A percentile compares a stretch with the other conserved stretches of the same genome.
Conservation (phyloP, 352 stramenopile genomes). For the Hyaloperonospora brassicae region DNA sequence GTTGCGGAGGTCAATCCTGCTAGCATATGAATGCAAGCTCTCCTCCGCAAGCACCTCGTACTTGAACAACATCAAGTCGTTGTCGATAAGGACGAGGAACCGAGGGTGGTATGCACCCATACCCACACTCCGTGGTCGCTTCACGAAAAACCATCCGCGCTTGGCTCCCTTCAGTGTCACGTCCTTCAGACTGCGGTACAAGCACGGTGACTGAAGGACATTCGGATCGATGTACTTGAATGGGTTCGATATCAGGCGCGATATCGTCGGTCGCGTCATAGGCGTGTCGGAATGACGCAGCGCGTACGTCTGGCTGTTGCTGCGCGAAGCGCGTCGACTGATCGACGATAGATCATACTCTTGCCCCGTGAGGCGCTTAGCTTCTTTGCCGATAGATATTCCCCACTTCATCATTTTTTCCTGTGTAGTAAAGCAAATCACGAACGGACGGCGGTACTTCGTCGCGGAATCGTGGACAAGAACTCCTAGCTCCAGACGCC, state of each 20-base stretch:
- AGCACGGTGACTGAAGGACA: constrained; percentile 32
- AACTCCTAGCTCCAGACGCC: constrained; percentile 64
- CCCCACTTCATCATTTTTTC: constrained; percentile 87
- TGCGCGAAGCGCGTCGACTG: constrained; percentile 46
- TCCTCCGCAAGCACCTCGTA: constrained; percentile 77
- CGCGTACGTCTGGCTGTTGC: constrained; percentile 53
- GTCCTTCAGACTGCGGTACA: constrained; percentile 75
- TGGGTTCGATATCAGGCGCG: constrained; percentile 66
- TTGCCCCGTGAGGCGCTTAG: constrained; percentile 68
- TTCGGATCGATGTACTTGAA: constrained; percentile 67
- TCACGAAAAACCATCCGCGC: constrained; percentile 81
- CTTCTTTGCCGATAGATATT: constrained; percentile 62
- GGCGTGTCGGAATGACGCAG: constrained; percentile 46
- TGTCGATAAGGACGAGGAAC: constrained; percentile 76
- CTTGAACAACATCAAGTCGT: constrained; percentile 78
- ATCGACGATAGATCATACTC: constrained; percentile 79
- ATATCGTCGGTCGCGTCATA: constrained; percentile 49
- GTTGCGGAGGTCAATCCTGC: constrained; percentile 56
- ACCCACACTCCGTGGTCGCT: constrained; percentile 53
- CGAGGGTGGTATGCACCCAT: constrained; percentile 74
- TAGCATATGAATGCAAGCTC: constrained; percentile 56
- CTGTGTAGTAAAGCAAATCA: constrained; percentile 67
- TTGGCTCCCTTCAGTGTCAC: constrained; percentile 54
- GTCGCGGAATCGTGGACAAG: constrained; percentile 43
- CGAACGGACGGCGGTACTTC: constrained; percentile 70